phyloP scores from a whole-genome alignment of 306 rosid species.

The Cucurbita pepo region DNA sequence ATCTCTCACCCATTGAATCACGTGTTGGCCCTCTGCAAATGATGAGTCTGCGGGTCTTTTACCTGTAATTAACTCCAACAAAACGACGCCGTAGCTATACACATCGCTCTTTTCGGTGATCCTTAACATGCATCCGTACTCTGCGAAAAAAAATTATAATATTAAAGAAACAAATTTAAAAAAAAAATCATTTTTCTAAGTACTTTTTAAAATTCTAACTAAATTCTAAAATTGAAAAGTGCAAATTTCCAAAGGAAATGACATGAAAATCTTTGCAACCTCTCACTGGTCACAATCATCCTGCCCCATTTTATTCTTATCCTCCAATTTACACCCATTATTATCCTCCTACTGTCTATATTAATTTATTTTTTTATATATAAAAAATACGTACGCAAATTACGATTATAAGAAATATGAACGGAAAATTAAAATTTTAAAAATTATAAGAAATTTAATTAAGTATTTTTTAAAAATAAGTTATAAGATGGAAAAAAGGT shows the following conservation, averaged over 20 bases:
- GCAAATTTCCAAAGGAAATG: background rate
- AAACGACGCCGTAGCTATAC: conserved; percentile 79
- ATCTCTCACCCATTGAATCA: conserved; percentile 72
- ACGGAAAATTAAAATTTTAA: no score
- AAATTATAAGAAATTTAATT: no score
- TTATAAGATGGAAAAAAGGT: no score
- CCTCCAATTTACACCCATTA: background rate
- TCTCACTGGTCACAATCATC: background rate
- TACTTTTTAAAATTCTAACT: background rate
- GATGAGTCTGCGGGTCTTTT: conserved; percentile 69
- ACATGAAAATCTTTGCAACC: background rate
- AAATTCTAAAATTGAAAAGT: background rate
- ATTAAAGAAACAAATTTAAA: background rate
- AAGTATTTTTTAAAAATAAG: no score
- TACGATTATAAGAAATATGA: no score
- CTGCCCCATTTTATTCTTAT: background rate
- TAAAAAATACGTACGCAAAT: background rate
- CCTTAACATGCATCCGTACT: conserved; percentile 73
- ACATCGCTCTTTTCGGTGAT: conserved; percentile 93
- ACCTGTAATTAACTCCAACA: conserved; percentile 73
- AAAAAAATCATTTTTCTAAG: background rate
- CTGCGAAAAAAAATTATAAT: conserved; percentile 20
- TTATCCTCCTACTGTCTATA: background rate
- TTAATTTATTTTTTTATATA: background rate
- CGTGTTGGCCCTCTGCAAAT: conserved; percentile 64